Base-by-base conservation (phyloP, 164 flowering plant species). In the Piper betle region DNA sequence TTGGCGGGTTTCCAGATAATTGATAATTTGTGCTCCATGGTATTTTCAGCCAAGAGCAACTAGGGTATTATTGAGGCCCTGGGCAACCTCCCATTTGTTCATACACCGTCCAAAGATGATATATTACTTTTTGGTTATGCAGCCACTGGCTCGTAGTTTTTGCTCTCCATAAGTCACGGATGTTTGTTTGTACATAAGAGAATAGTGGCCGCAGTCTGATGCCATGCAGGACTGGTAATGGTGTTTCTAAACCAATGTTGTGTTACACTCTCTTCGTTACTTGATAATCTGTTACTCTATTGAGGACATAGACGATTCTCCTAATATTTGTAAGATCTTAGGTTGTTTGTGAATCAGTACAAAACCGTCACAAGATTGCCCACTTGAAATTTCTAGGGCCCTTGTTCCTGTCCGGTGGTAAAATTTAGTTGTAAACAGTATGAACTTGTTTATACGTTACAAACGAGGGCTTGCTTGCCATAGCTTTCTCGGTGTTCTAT, bases 161-260 rank as follows among this genome's bases (percentile, higher is more conserved):
- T n/a, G n/a, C n/a, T n/a, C n/a, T n/a, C n/a, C 65, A 66, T n/a
- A n/a, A 65, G 74, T 66, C 39, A 73, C 67, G 75, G 83, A n/a
- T n/a, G n/a, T n/a, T 75, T 74, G 69, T 64, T 65, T 82, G 85
- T 82, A 79, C 79, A 81, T 77, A 78, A 64, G 72, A 79, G 84
- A 79, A 69, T 56, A 62, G 57, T 73, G 75, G 79, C 84, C 69
- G 72, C 53, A 55, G 65, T 70, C 63, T n/a, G n/a, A 69, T 54
- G 48, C 48, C 62, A 67, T 62, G 55, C 61, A 61, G 64, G 66
- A 54, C 66, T 37, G n/a, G 55, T 43, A 13, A 58, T 40, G 53
- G 65, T 52, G n/a, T 64, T 55, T n/a, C 61, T 68, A 58, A 65
- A 65, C 62, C 65, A 57, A 17, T 60, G 64, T 58, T 55, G 60